Base-by-base conservation (phyloP, 495 filamentous ascomycete species). In the Neurospora sp. region DNA sequence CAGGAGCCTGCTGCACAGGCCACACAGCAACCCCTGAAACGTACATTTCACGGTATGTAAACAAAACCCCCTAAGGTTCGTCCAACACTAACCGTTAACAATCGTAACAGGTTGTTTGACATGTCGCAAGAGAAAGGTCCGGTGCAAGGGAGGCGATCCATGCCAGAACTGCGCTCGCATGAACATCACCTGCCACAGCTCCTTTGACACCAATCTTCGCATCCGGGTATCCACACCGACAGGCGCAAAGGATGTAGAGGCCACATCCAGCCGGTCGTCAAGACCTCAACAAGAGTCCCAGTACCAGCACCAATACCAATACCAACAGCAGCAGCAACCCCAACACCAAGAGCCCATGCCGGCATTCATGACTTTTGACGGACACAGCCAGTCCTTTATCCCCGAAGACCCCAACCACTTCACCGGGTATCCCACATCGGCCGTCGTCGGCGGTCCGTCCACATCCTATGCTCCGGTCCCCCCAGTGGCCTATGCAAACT, bases 61-160 rank as follows among this genome's bases (percentile, higher is more conserved):
- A 20, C 31, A 35, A 12, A 39, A 39, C 69, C 37, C 48, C 40
- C 72, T 53, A 37, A 18, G 35, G 35, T 37, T 37, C 35, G 35
- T 37, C 35, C 35, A 37, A 37, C 35, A 37, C 35, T 27, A 71
- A 39, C 27, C 40, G 35, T 37, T 18, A n/a, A 20, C 61, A 22
- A 61, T 38, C 12, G 10, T 4, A 42, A 31, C 39, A 81, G 81
- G 81, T 27, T 81, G 81, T 72, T 70, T 82, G 73, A 82, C 80
- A 68, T 82, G 81, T 45, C 79, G 80, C 44, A 80, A 79, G 73
- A 75, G 80, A 70, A 81, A 79, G 39, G 79, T 82, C n/a, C 79
- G 80, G 37, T 81, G 81, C 48, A 79, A 69, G 10, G 79, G 80
- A 41, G 79, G 80, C 1, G 76, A 72, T 9, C 81, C 81, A 14